Evolutionary conservation across 768 basidiomycete genomes (phyloP).

Genomic region (Fibroporia radiculosa): DNA sequence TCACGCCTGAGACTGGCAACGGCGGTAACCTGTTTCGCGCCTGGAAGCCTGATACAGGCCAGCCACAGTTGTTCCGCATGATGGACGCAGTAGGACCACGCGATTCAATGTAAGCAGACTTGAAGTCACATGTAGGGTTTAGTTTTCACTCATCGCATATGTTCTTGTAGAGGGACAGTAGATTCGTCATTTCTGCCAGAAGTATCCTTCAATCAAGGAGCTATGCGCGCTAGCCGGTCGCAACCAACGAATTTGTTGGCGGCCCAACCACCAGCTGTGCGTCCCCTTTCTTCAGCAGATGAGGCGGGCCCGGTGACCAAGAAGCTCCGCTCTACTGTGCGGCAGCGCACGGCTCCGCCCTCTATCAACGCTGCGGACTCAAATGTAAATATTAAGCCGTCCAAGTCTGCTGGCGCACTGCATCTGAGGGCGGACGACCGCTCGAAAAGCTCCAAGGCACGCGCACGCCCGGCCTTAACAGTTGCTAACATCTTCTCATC

Average conservation of each 20-base stretch:
- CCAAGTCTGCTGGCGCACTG: constrained; percentile 41
- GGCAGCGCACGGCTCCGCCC: constrained; percentile 37
- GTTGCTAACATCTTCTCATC: constrained; percentile 87
- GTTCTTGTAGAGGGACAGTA: constrained; percentile 43
- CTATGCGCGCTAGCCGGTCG: constrained; percentile 21
- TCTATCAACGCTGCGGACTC: constrained; percentile 20
- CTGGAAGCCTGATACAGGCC: constrained; percentile 45
- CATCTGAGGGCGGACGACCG: constrained; percentile 45
- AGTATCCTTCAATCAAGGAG: constrained; percentile 45
- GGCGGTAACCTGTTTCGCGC: constrained; percentile 48
- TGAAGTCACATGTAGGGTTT: no score
- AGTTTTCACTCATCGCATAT: background rate
- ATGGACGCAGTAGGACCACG: constrained; percentile 41
- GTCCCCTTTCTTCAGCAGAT: constrained; percentile 77
- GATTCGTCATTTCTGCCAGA: constrained; percentile 53
- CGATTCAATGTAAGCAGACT: constrained; percentile 47
- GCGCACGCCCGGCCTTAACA: constrained; percentile 82
- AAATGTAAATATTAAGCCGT: constrained; percentile 32
- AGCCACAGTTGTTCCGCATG: constrained; percentile 53
- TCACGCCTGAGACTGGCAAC: constrained; percentile 61
- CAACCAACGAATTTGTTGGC: constrained; percentile 23
- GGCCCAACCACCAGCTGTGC: constrained; percentile 43
- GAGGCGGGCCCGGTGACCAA: constrained; percentile 75
- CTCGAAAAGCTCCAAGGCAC: constrained; percentile 72
- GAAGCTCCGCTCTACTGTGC: constrained; percentile 60